Conservation (phyloP, 164 flowering plant genomes). For the Annona cherimola region DNA sequence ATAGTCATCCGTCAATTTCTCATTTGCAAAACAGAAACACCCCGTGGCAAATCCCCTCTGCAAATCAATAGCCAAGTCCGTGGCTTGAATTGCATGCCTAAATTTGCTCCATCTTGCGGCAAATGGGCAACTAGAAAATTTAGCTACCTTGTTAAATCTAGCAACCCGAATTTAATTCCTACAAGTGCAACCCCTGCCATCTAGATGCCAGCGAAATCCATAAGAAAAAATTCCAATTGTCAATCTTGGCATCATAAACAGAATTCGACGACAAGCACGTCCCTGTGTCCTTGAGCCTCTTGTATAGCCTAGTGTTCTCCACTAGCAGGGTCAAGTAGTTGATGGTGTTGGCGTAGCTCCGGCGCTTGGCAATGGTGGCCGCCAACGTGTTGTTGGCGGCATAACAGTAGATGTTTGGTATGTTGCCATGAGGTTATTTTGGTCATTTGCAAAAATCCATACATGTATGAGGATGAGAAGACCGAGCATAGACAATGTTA, state of each 20-base stretch:
- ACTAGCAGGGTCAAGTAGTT: conserved; percentile 99
- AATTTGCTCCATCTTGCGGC: too few relatives aligned
- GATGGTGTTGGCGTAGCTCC: conserved; percentile 98
- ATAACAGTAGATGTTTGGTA: conserved; percentile 95
- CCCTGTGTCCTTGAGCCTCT: conserved; percentile 93
- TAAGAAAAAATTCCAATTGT: conserved; percentile 28
- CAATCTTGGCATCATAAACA: too few relatives aligned
- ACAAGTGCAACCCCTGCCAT: conserved; percentile 69
- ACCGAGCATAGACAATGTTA: too few relatives aligned
- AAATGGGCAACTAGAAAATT: too few relatives aligned
- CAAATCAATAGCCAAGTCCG: too few relatives aligned
- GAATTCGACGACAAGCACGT: conserved; percentile 76
- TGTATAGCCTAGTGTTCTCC: conserved; percentile 98
- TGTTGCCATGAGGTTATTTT: conserved; percentile 97
- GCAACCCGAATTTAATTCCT: conserved; percentile 60
- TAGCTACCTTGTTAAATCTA: too few relatives aligned
- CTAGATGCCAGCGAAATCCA: conserved; percentile 67
- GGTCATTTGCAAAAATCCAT: conserved; percentile 14
- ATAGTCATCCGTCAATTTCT: too few relatives aligned
- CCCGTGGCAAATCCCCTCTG: too few relatives aligned
- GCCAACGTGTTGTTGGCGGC: conserved; percentile 99
- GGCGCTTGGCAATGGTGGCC: conserved; percentile 92
- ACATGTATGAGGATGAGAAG: too few relatives aligned
- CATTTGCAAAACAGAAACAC: too few relatives aligned
- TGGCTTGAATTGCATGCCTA: too few relatives aligned